A percentile compares a stretch with the other conserved stretches of the same genome.
These are phyloP conservation scores for Solanum tarapatanum DNA, from an alignment of 257 asterid genomes.

Conservation along the genomic window DNA sequence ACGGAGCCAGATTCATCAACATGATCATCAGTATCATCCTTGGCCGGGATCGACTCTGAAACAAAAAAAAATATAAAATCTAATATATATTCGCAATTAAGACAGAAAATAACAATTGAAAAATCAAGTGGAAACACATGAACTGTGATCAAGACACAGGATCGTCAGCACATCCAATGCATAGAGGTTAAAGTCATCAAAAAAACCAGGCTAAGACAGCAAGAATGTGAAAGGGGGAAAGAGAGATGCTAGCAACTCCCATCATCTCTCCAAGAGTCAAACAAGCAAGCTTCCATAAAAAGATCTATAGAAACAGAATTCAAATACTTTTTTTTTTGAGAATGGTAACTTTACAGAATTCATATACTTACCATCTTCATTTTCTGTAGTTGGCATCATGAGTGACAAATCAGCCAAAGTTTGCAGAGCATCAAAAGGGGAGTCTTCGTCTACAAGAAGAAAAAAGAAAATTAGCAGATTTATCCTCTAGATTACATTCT, in stretches of 20 bases:
- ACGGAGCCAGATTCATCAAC: slow-evolving; percentile 49
- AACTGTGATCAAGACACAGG: not conserved
- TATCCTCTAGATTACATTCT: not conserved
- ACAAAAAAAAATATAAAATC: not conserved
- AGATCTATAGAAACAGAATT: not conserved
- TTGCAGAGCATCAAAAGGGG: slow-evolving; percentile 68
- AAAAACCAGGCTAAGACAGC: not conserved
- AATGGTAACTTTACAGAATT: no score
- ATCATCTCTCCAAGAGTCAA: not conserved
- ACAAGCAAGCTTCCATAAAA: not conserved
- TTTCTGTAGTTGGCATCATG: slow-evolving; percentile 59
- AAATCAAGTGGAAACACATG: not conserved
- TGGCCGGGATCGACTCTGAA: slow-evolving; percentile 26
- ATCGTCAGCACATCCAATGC: not conserved
- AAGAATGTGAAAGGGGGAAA: not conserved
- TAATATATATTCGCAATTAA: not conserved
- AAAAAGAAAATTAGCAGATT: slow-evolving; percentile 3
- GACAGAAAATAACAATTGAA: not conserved
- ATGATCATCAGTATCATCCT: slow-evolving; percentile 37
- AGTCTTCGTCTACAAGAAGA: slow-evolving; percentile 44
- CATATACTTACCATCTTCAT: slow-evolving; percentile 52
- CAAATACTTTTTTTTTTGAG: no score
- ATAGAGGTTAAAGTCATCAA: not conserved
- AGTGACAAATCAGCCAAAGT: slow-evolving; percentile 74
- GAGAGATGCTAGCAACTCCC: not conserved